phyloP scores from a whole-genome alignment of 257 asterid genomes.

The Solanum appendiculatum region DNA sequence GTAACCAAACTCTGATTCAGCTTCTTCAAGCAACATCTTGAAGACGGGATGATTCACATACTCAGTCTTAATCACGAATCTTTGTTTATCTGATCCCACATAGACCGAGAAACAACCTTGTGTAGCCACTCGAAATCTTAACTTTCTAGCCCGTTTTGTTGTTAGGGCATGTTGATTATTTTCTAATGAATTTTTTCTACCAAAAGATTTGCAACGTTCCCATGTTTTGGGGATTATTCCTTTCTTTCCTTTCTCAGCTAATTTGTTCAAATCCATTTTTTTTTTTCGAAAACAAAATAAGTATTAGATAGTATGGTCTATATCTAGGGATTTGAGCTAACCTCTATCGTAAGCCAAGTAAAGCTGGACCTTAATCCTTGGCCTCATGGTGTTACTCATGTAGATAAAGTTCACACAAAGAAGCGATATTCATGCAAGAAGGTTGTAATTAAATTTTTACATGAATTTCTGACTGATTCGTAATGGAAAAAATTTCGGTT shows the following conservation, averaged over 20 bases:
- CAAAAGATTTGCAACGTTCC: conserved; percentile 45
- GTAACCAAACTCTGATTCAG: conserved; percentile 53
- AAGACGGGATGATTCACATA: conserved; percentile 50
- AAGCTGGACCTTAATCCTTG: conserved; percentile 44
- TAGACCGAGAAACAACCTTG: conserved; percentile 51
- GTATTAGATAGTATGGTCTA: background rate
- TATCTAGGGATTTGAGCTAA: background rate
- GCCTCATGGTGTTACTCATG: conserved; percentile 51
- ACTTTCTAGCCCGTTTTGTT: conserved; percentile 11
- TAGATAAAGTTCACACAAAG: background rate
- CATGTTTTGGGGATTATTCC: conserved; percentile 45
- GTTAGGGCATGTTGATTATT: background rate
- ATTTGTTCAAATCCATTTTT: conserved; percentile 12
- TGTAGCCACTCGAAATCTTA: conserved; percentile 10
- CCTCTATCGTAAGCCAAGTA: conserved; percentile 56
- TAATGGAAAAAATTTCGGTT: background rate
- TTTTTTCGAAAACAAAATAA: background rate
- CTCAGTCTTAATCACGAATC: conserved; percentile 38
- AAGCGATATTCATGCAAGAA: background rate
- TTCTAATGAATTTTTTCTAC: conserved; percentile 9
- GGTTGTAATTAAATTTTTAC: background rate
- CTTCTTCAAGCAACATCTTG: conserved; percentile 47
- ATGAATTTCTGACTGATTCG: background rate
- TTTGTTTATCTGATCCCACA: conserved; percentile 37
- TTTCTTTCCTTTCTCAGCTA: conserved; percentile 17